Base-by-base conservation (phyloP, 306 rosid species). In the Arachis hypogaea region DNA sequence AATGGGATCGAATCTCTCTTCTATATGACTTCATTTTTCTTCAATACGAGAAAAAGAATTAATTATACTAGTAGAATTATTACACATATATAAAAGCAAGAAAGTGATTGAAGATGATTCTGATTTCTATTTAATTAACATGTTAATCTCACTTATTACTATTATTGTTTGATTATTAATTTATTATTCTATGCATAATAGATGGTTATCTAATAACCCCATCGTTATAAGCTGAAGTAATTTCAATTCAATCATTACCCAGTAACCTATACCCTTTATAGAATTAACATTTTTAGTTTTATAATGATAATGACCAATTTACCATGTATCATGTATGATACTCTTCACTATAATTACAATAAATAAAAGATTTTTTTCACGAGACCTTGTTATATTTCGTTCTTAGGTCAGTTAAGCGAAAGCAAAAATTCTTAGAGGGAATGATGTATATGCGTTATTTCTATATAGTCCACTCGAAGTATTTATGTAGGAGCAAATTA, bases 1-100 rank as follows among this genome's bases (percentile, higher is more conserved):
- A 57, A 66, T 75, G 51, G 60, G 43, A 44, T 46, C 43, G 52
- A 66, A 66, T 57, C 74, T 57, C 80, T 57, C 44, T 60, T 66
- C 29, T 66, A 4, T 33, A 33, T 33, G 73, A 75, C 68, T 66
- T 58, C 73, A 75, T 66, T 66, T 41, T 69, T 7, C 12, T 57
- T 66, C 55, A 8, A 16, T 16, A 29, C 11, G 7, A 41, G 42
- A 63, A 29, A 70, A 51, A 74, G 36, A 9, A 12, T 38, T 49
- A 18, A 38, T 33, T 44, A 71, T 9, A 38, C 43, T 49, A 42
- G 12, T 50, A 56, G 14, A 16, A 12, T 50, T 18, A 11, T 41
- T 41, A 42, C 54, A 30, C 9, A 50, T 41, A 51, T 51, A 45
- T 47, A 50, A 50, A 70, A 42, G 11, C 28, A 18, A 55, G 5